Percentiles rank a stretch among this genome's conserved stretches.
These are phyloP conservation scores for Hypoxylon crocopeplum DNA, from an alignment of 495 filamentous ascomycete genomes.

Conservation along the genomic window DNA sequence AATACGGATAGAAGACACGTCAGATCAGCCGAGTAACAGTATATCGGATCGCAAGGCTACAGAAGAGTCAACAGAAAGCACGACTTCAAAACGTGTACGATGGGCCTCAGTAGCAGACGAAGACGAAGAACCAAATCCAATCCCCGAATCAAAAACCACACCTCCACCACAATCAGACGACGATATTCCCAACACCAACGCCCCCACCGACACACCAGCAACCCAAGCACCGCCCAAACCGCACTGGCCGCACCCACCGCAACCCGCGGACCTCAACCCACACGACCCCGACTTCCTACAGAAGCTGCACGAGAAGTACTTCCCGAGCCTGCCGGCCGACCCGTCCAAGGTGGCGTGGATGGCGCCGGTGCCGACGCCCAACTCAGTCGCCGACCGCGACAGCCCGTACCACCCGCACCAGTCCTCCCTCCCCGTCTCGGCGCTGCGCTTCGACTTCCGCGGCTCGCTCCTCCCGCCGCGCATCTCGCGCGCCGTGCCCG, in stretches of 20 bases:
- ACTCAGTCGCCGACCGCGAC: constrained; percentile 64
- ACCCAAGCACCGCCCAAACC: constrained; percentile 43
- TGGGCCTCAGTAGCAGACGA: constrained; percentile 36
- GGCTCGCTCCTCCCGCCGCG: constrained; percentile 79
- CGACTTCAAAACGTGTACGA: constrained; percentile 15
- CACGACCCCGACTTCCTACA: constrained; percentile 79
- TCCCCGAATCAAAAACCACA: constrained; percentile 13
- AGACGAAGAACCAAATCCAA: constrained; percentile 8
- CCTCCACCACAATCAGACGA: constrained; percentile 10
- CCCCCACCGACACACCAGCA: constrained; percentile 43
- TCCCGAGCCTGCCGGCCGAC: constrained; percentile 83
- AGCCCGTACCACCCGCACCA: constrained; percentile 82
- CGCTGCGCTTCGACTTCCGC: constrained; percentile 86
- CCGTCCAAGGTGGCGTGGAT: constrained; percentile 91
- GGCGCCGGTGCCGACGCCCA: constrained; percentile 66
- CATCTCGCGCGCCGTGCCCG: constrained; percentile 72
- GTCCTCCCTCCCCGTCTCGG: constrained; percentile 70
- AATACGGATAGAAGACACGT: constrained; percentile 35
- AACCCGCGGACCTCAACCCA: constrained; percentile 77
- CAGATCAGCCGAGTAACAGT: constrained; percentile 18
- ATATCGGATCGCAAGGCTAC: neutral
- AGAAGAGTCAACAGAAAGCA: neutral
- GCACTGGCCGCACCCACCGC: constrained; percentile 46
- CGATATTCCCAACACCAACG: constrained; percentile 33
- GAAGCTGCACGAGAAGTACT: constrained; percentile 88